Evolutionary conservation across 495 filamentous ascomycete species (phyloP).

Genomic region (Achaetomiella virescens): DNA sequence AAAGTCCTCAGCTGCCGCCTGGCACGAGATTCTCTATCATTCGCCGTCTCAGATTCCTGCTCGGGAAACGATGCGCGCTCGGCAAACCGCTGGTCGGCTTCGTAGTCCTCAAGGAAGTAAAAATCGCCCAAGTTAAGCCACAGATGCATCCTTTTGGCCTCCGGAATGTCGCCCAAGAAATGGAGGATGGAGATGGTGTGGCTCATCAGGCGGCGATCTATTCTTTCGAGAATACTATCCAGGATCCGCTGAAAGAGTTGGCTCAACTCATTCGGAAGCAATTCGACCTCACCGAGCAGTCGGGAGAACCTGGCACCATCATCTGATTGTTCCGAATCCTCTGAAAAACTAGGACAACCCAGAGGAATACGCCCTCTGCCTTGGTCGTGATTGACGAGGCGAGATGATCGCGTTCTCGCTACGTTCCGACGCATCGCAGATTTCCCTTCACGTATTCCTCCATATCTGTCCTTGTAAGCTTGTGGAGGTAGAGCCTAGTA

Average conservation of each 20-base stretch:
- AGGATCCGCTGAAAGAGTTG: neutral
- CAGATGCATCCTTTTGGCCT: neutral
- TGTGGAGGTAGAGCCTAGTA: constrained; percentile 9
- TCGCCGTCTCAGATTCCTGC: neutral
- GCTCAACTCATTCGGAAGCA: neutral
- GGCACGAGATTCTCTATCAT: neutral
- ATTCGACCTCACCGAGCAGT: neutral
- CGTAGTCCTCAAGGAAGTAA: neutral
- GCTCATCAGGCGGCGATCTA: neutral
- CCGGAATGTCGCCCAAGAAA: neutral
- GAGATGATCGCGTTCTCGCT: neutral
- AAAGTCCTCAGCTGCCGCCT: neutral
- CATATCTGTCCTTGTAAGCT: constrained; percentile 15
- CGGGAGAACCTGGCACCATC: neutral
- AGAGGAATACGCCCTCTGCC: constrained; percentile 15
- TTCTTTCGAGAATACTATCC: neutral
- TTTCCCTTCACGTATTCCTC: constrained; percentile 20
- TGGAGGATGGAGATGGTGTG: neutral
- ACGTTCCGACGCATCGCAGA: constrained; percentile 16
- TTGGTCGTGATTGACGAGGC: neutral
- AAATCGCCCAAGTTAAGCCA: neutral
- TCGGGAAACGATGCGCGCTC: neutral
- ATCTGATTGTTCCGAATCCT: neutral
- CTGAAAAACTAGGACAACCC: constrained; percentile 9
- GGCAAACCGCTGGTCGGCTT: neutral